These are phyloP conservation scores for Neurospora sp. DNA, from an alignment of 495 filamentous ascomycete genomes.

Conservation along the genomic window DNA sequence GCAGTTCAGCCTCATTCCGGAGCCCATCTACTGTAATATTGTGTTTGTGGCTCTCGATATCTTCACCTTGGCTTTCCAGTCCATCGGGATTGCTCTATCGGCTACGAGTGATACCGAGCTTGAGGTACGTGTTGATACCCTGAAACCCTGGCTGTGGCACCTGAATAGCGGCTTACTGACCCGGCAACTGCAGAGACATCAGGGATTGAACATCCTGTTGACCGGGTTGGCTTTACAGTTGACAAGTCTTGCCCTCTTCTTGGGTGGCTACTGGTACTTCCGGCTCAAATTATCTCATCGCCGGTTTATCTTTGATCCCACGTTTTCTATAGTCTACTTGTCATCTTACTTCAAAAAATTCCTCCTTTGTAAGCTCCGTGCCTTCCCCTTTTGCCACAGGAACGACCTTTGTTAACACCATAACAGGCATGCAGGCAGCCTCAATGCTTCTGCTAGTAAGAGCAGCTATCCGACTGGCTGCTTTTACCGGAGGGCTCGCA, in stretches of 20 bases:
- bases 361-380: constrained; percentile 21
- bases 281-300: constrained; percentile 18
- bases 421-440: constrained; percentile 17
- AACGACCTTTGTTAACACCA: constrained; percentile 2
- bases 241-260: constrained; percentile 21
- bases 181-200: constrained; percentile 17
- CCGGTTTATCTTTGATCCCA: constrained; percentile 22
- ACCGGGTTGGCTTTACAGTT: constrained; percentile 30
- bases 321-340: constrained; percentile 21
- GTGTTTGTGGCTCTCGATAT: constrained; percentile 22
- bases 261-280: constrained; percentile 22
- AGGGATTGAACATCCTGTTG: constrained; percentile 22
- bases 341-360: constrained; percentile 25
- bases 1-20: constrained; percentile 17
- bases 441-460: constrained; percentile 23
- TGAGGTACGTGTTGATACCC: constrained; percentile 11
- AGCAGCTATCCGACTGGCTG: constrained; percentile 22
- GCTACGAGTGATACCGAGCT: not conserved
- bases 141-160: not conserved
- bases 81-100: constrained; percentile 23
- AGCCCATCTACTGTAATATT: constrained; percentile 21
- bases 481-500: constrained; percentile 19
- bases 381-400: not conserved
- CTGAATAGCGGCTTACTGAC: not conserved
- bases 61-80: constrained; percentile 25